Conservation (phyloP, 345 rosid species). For the Psidium friedrichsthalianum region DNA sequence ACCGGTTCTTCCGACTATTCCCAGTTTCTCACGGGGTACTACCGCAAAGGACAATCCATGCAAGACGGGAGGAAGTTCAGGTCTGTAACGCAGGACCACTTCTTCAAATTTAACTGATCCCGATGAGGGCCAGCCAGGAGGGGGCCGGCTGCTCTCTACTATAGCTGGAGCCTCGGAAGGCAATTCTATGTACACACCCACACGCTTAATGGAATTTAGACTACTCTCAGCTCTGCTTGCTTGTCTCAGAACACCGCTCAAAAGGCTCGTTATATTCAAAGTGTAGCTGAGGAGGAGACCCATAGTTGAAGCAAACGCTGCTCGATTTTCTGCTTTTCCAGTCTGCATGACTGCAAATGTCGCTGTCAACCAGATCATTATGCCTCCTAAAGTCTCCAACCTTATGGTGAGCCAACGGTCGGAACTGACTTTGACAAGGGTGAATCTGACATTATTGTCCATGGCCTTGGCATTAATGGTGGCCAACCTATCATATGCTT, state of each 20-base stretch:
- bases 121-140: conserved; percentile 76
- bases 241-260: conserved; percentile 76
- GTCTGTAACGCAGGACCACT: conserved; percentile 72
- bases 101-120: conserved; percentile 75
- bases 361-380: conserved; percentile 95
- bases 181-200: conserved; percentile 75
- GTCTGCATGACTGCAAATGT: conserved; percentile 82
- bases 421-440: conserved; percentile 65
- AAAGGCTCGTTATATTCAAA: conserved; percentile 62
- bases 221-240: conserved; percentile 95
- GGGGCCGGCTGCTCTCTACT: conserved; percentile 55
- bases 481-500: conserved; percentile 84
- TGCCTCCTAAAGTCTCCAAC: conserved; percentile 76
- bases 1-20: conserved; percentile 98
- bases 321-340: conserved; percentile 51
- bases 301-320: conserved; percentile 78
- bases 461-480: conserved; percentile 65
- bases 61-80: conserved; percentile 84
- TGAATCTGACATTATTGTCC: conserved; percentile 93
- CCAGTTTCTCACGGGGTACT: conserved; percentile 70
- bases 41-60: conserved; percentile 62
- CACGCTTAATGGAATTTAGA: conserved; percentile 89
- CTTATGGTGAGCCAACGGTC: conserved; percentile 91
- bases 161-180: conserved; percentile 74
- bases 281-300: conserved; percentile 94